A percentile compares a stretch with the other conserved stretches of the same genome.
Conservation (phyloP, 768 basidiomycete genomes). For the Tylopilus balloui region DNA sequence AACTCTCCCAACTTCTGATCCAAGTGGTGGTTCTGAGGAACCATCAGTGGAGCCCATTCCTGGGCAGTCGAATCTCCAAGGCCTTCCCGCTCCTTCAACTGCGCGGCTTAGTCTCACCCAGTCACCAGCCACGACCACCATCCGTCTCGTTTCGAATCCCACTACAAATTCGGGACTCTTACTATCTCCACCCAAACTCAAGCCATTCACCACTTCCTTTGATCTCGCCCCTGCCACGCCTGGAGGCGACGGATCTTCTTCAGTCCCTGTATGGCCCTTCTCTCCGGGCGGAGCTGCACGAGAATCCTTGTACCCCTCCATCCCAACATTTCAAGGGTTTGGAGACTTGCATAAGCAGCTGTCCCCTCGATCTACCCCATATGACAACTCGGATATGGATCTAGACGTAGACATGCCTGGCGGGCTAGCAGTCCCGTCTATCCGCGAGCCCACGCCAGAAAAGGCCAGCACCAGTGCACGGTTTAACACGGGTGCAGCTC, state of each 20-base stretch:
- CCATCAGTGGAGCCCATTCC: conserved; percentile 47
- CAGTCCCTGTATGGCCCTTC: conserved; percentile 38
- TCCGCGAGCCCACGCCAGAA: conserved; percentile 21
- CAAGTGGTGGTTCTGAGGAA: conserved; percentile 14
- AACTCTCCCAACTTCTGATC: conserved; percentile 29
- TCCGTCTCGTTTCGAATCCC: conserved; percentile 41
- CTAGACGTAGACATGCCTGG: conserved; percentile 37
- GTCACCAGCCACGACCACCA: conserved; percentile 43
- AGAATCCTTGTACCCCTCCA: conserved; percentile 37
- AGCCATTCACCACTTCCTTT: conserved; percentile 62
- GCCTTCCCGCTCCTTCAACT: conserved; percentile 54
- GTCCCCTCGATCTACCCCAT: conserved; percentile 10
- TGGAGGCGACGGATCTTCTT: conserved; percentile 12
- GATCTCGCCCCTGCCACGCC: conserved; percentile 64
- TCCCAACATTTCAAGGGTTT: conserved; percentile 33
- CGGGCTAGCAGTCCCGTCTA: conserved; percentile 18
- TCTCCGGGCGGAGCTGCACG: conserved; percentile 28
- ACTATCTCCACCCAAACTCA: conserved; percentile 55
- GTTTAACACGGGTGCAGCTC: conserved; percentile 23
- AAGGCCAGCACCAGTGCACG: conserved; percentile 5
- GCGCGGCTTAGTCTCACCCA: conserved; percentile 60
- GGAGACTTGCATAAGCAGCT: conserved; percentile 25
- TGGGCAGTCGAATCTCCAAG: conserved; percentile 53
- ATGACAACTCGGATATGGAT: conserved; percentile 32
- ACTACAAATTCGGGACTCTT: conserved; percentile 18